A percentile compares a stretch with the other conserved stretches of the same genome.
phyloP scores from a whole-genome alignment of 805 yeast genomes.

The Candida jianshihensis region DNA sequence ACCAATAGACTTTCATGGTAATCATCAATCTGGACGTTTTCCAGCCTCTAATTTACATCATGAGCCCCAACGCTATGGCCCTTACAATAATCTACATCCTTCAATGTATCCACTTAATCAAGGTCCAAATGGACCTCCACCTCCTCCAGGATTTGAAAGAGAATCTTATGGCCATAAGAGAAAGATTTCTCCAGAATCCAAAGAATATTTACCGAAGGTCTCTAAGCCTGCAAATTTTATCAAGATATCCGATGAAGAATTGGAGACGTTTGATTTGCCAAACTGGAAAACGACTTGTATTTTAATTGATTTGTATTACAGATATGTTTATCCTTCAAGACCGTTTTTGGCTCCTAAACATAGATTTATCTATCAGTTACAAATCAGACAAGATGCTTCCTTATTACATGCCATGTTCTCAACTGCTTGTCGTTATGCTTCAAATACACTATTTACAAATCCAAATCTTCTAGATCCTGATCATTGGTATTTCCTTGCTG shows the following conservation, averaged over 20 bases:
- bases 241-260: constrained; percentile 23
- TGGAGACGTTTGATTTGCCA: constrained; percentile 31
- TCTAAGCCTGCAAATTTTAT: constrained; percentile 8
- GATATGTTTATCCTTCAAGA: constrained; percentile 33
- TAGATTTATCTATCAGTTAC: constrained; percentile 24
- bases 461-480: constrained; percentile 24
- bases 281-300: constrained; percentile 25
- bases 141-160: background rate
- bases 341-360: constrained; percentile 30
- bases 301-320: constrained; percentile 33
- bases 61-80: constrained; percentile 2
- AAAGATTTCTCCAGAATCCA: constrained; percentile 1
- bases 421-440: constrained; percentile 26
- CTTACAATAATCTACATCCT: no score
- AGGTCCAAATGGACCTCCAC: background rate
- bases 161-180: constrained; percentile 6
- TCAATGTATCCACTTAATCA: constrained; percentile 6
- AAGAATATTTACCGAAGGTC: constrained; percentile 7
- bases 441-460: constrained; percentile 20
- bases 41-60: no score
- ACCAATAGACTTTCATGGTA: constrained; percentile 1
- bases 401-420: constrained; percentile 31
- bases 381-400: constrained; percentile 25
- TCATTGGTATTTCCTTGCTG: constrained; percentile 31
- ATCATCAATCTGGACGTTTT: background rate